phyloP scores from a whole-genome alignment of 345 rosid species.

The Eutrema heterophyllum region DNA sequence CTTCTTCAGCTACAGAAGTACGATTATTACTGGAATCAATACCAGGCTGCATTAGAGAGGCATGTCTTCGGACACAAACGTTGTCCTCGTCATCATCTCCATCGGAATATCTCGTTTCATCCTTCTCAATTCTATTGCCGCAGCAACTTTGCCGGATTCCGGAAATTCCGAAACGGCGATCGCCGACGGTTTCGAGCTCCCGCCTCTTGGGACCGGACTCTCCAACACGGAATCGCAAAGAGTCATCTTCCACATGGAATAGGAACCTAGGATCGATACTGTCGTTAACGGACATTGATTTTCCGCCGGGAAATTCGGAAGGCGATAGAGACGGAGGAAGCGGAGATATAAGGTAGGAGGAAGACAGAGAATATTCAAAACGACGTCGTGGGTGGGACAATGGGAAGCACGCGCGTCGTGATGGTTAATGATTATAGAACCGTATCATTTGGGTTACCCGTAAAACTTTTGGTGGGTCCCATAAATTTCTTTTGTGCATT shows the following conservation, averaged over 20 bases:
- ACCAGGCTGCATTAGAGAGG: conserved; percentile 8
- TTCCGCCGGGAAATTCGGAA: neutral
- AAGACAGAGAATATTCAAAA: neutral
- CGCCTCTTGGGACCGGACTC: conserved; percentile 47
- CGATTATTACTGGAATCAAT: conserved; percentile 17
- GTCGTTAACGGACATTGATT: conserved; percentile 23
- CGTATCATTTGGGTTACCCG: neutral
- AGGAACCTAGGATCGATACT: conserved; percentile 48
- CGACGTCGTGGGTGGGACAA: conserved; percentile 2
- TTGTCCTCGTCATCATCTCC: conserved; percentile 49
- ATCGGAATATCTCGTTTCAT: conserved; percentile 38
- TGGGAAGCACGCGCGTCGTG: conserved; percentile 25
- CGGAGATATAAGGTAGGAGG: neutral
- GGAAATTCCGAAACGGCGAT: conserved; percentile 47
- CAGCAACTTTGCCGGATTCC: conserved; percentile 31
- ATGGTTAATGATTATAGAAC: conserved; percentile 15
- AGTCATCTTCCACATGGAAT: conserved; percentile 50
- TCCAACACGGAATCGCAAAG: conserved; percentile 37
- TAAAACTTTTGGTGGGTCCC: neutral
- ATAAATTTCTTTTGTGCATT: neutral
- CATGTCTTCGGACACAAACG: conserved; percentile 4
- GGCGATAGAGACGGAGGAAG: neutral
- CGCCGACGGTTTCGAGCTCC: conserved; percentile 50
- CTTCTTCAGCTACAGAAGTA: conserved; percentile 18
- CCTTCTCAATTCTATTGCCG: conserved; percentile 7